These are phyloP conservation scores for Penicillium italicum DNA, from an alignment of 2,329 filamentous ascomycete genomes.

Conservation along the genomic window DNA sequence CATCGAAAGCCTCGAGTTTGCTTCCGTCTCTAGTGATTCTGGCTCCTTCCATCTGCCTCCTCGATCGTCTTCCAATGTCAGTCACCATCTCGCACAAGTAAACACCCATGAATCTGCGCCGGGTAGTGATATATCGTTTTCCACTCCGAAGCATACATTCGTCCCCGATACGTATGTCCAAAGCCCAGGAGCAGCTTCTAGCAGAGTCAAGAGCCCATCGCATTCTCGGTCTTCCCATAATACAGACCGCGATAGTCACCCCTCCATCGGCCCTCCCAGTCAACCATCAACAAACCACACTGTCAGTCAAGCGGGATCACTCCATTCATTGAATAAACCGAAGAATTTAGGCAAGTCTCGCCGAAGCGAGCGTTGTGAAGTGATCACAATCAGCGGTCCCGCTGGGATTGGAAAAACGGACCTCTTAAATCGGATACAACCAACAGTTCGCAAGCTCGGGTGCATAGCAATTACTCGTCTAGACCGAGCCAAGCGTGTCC, in stretches of 20 bases:
- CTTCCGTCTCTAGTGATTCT: slow-evolving; percentile 56
- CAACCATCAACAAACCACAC: slow-evolving; percentile 32
- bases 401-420: slow-evolving; percentile 60
- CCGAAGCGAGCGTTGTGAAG: slow-evolving; percentile 55
- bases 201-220: slow-evolving; percentile 36
- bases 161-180: slow-evolving; percentile 12
- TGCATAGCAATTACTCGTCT: slow-evolving; percentile 61
- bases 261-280: slow-evolving; percentile 33
- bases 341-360: slow-evolving; percentile 50
- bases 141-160: slow-evolving; percentile 28
- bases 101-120: slow-evolving; percentile 36
- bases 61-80: slow-evolving; percentile 38
- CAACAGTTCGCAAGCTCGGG: slow-evolving; percentile 54
- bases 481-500: slow-evolving; percentile 56
- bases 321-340: slow-evolving; percentile 32
- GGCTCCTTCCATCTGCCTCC: slow-evolving; percentile 43
- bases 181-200: slow-evolving; percentile 12
- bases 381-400: slow-evolving; percentile 56
- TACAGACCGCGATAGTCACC: slow-evolving; percentile 26
- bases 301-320: slow-evolving; percentile 32
- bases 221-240: slow-evolving; percentile 38
- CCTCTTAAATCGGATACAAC: slow-evolving; percentile 57
- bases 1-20: slow-evolving; percentile 46
- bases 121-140: slow-evolving; percentile 35
- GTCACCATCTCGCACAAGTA: slow-evolving; percentile 28